These are phyloP conservation scores for Corchorus olitorius DNA, from an alignment of 345 rosid species.

Conservation along the genomic window DNA sequence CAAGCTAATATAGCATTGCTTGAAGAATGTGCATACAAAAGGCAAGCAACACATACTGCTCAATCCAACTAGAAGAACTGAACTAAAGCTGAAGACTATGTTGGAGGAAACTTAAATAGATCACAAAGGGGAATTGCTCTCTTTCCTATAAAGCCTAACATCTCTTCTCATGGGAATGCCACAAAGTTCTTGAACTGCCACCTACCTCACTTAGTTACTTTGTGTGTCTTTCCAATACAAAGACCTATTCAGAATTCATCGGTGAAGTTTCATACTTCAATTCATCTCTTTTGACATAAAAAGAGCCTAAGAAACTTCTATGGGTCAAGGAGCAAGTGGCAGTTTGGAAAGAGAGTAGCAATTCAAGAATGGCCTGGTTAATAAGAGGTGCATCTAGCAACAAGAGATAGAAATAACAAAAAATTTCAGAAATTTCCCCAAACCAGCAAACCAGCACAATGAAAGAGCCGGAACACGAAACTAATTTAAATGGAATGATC, in stretches of 20 bases:
- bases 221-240: too few species aligned
- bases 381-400: not conserved
- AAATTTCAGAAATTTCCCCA: not conserved
- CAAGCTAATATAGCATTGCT: not conserved
- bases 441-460: not conserved
- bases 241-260: not conserved
- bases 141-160: conserved; percentile 5
- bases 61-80: not conserved
- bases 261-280: not conserved
- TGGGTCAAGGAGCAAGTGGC: too few species aligned
- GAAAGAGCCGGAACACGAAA: too few species aligned
- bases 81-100: too few species aligned
- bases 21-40: not conserved
- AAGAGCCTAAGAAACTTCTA: too few species aligned
- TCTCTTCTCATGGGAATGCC: not conserved
- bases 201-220: not conserved
- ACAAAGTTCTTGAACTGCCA: not conserved
- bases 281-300: not conserved
- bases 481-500: too few species aligned
- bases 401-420: not conserved
- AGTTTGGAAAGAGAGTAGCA: not conserved
- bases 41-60: not conserved
- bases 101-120: not conserved
- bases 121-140: not conserved
- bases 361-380: not conserved